Base-by-base conservation (phyloP, 768 basidiomycete species). In the Dentipellis sp. region DNA sequence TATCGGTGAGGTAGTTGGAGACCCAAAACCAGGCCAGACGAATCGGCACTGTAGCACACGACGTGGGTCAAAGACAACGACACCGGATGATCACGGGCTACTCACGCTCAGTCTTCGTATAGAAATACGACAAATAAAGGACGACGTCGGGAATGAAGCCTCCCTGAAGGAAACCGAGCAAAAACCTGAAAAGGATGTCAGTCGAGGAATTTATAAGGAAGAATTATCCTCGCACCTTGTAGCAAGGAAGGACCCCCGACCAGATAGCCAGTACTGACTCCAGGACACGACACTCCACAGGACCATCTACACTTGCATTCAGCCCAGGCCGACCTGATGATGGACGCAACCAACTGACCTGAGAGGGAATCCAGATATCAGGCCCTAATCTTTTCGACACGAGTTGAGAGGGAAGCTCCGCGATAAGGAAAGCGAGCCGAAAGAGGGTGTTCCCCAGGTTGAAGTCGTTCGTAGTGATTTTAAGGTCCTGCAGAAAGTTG, bases 1-100 rank as follows among this genome's bases (percentile, higher is more conserved):
- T 80, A 47, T 76, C 67, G 3, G 78, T 72, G 1, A 76, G 54
- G 53, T 84, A 81, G 65, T 78, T 78, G 4, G 81, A 80, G 29
- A 79, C 72, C 84, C 83, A 88, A 73, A 87, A 86, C 62, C 75
- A 80, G 1, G 82, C 83, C 10, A 88, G 72, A n/a, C 86, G 77
- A 46, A 85, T 76, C 2, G 84, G 82, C 0, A 85, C 78, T 81
- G 59, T 21, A 34, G 17, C 5, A 29, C 22, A 5, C 29, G 29
- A 29, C 29, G 29, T 29, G 29, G 29, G 21, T 21, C 12, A 16
- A 50, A 37, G 47, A 29, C 23, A 14, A 56, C 50, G 7, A 37
- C 10, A 42, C n/a, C 21, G 19, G 16, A 10, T 46, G 14, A 14
- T n/a, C 34, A 38, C 11, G 23, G 45, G 3, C 10, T 23, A 68